Evolutionary conservation across 371 early-diverging fungal genomes (phyloP), one percentile per base, ranked within the genome.

Genomic region (Syncephalastrum racemosum): DNA sequence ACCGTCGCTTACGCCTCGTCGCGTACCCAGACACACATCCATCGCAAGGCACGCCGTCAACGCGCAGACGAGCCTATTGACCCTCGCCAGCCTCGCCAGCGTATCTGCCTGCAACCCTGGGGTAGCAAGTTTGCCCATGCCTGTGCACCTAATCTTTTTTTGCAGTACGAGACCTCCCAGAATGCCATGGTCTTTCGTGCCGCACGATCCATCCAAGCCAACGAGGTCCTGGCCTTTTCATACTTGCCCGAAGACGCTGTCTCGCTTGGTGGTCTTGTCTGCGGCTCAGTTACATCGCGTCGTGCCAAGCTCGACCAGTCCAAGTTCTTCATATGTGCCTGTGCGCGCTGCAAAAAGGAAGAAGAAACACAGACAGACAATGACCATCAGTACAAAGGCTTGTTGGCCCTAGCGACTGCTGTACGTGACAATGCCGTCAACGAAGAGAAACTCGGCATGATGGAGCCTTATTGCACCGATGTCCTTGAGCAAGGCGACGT

Each of bases 111-210:
- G 16, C 56, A 75, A 47, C 50, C 62, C 1, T 79, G 79, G 79
- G 75, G 79, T 13, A 72, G 73, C 24, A 79, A 79, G 44, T 75
- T 75, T 52, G 71, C 79, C 12, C 79, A 79, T 39, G 61, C 75
- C 2, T 79, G 79, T 42, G 63, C 79, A 20, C 79, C 79, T n/a
- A 75, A 75, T 31, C 53, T 79, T 57, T 71, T 79, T 50, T 46
- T 75, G 7, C 75, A 73, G 25, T 79, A 67, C 44, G 71, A 79
- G 5, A 70, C 73, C 41, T 25, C 57, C 1, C 50, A 54, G 4
- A 63, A 68, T 44, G 58, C 55, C 10, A 75, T 79, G 73, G 66
- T 73, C 3, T 73, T 73, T 46, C 73, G 71, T 1, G 63, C 67
- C 12, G 69, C 62, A 8, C 67, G 70, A 2, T 57, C 68, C 36